Evolutionary conservation across 2,329 filamentous ascomycete genomes (phyloP), one percentile per base, ranked within the genome.

Genomic region (Coniochaeta ligniaria): DNA sequence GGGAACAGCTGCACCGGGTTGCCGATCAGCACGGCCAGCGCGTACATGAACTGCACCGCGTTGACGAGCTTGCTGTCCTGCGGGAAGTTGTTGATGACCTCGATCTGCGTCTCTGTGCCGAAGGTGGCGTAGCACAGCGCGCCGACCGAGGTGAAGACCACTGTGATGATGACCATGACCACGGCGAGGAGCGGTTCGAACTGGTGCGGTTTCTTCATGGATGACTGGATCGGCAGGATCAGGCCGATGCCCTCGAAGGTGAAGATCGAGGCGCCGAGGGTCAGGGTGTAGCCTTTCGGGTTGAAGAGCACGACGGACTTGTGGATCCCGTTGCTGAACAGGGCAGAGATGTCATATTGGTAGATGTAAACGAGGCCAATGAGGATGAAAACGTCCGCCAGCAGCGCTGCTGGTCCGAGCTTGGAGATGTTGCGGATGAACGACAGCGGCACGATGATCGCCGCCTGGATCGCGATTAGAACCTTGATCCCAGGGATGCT

Each of bases 201-300:
- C 20, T 85, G 80, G 63, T 90, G 78, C 0, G 89, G 89, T 61
- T 86, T 78, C 67, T 83, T 83, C 89, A 92, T 92, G 60, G 85
- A 88, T 9, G 87, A 88, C 70, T 91, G 87, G 59, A 92, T 92
- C 0, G 89, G 89, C 9, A 92, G 76, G 64, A 92, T 90, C 26
- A 92, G 82, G 1, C 89, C 89, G 55, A 92, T 91, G 56, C 89
- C 89, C 70, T 92, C 89, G 66, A 91, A 92, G 0, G 89, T 91
- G 74, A 91, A 92, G 68, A 92, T 91, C 41, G 87, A 85, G 1
- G 87, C 84, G 59, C 89, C 89, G 56, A 92, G 82, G 28, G 88
- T 91, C 59, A 91, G 76, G 0, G 89, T 88, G 70, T 87, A 91
- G 60, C 83, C 79, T 28, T 78, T 75, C 0, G 88, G 84, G 71